These are phyloP conservation scores for Evernia prunastri DNA, from an alignment of 495 filamentous ascomycete species.

Conservation along the genomic window DNA sequence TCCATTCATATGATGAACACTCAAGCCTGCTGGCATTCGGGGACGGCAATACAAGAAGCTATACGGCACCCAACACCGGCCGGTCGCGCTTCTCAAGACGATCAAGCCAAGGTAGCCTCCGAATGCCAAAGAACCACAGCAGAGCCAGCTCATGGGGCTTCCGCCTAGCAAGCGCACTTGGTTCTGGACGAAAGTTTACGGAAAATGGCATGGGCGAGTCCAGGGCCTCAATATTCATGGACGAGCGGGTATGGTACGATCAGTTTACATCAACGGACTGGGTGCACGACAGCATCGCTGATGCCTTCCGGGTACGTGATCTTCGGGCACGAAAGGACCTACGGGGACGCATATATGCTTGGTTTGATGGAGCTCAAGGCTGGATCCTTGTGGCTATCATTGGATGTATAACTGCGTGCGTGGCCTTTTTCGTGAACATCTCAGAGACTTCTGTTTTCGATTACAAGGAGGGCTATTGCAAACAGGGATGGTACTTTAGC, in stretches of 20 bases:
- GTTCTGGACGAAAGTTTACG: slow-evolving; percentile 36
- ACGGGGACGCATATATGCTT: slow-evolving; percentile 65
- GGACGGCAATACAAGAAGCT: slow-evolving; percentile 21
- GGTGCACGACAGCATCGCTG: slow-evolving; percentile 96
- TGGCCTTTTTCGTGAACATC: slow-evolving; percentile 87
- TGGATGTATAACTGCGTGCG: slow-evolving; percentile 73
- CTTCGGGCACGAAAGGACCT: slow-evolving; percentile 77
- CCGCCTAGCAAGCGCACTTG: slow-evolving; percentile 44
- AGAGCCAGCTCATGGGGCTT: slow-evolving; percentile 56
- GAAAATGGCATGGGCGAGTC: slow-evolving; percentile 46
- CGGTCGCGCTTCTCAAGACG: slow-evolving; percentile 18
- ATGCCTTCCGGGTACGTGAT: slow-evolving; percentile 79
- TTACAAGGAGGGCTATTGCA: slow-evolving; percentile 85
- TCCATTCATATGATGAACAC: slow-evolving; percentile 26
- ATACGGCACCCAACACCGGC: slow-evolving; percentile 28
- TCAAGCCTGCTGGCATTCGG: slow-evolving; percentile 25
- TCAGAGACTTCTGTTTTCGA: slow-evolving; percentile 81
- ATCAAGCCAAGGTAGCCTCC: slow-evolving; percentile 36
- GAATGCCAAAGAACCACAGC: slow-evolving; percentile 55
- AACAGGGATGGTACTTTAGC: slow-evolving; percentile 59
- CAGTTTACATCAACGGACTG: slow-evolving; percentile 98
- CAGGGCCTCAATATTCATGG: slow-evolving; percentile 48
- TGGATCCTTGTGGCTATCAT: slow-evolving; percentile 92
- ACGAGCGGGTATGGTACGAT: slow-evolving; percentile 97
- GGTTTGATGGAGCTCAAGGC: slow-evolving; percentile 85